Base-by-base conservation (phyloP, 495 filamentous ascomycete species). In the Bacidia gigantensis region DNA sequence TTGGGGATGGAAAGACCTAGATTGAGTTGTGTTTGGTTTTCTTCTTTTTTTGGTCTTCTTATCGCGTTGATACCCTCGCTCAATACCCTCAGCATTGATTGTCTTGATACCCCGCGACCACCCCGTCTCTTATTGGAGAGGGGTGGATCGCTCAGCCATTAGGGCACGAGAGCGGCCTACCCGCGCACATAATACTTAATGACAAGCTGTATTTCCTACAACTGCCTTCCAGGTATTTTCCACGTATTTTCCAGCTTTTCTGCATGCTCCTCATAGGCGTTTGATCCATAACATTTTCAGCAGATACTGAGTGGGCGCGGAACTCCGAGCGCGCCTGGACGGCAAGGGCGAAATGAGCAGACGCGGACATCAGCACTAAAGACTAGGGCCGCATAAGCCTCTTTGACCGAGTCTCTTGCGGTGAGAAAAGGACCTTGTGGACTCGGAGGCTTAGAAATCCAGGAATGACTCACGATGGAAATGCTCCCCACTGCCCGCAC, bases 151-250 rank as follows among this genome's bases (percentile, higher is more conserved):
- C 55, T 57, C 55, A 52, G 51, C 51, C 44, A 50, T 39, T 50
- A 50, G 55, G 55, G 55, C 55, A 48, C 48, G 40, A 20, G 12
- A n/a, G 38, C 47, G 47, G 47, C 32, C 3, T 43, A 41, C 42
- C 41, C 22, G 51, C 54, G 55, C 46, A 57, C 40, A 53, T 57
- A 49, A 57, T 57, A 54, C 17, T 24, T 57, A 57, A 54, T 57
- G 38, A 11, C 50, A 44, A 14, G 26, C 12, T 18, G 26, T 11
- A 35, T 48, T 26, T 24, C 2, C 20, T 32, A 44, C 35, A 10
- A 41, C 39, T 3, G 7, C 3, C 25, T n/a, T n/a, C n/a, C n/a
- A n/a, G n/a, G n/a, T n/a, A n/a, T n/a, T n/a, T n/a, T n/a, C n/a
- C n/a, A n/a, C n/a, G n/a, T n/a, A n/a, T n/a, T n/a, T n/a, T n/a